Evolutionary conservation across 306 rosid genomes (phyloP), one percentile per base, ranked within the genome.

Genomic region (Alnus rubra): DNA sequence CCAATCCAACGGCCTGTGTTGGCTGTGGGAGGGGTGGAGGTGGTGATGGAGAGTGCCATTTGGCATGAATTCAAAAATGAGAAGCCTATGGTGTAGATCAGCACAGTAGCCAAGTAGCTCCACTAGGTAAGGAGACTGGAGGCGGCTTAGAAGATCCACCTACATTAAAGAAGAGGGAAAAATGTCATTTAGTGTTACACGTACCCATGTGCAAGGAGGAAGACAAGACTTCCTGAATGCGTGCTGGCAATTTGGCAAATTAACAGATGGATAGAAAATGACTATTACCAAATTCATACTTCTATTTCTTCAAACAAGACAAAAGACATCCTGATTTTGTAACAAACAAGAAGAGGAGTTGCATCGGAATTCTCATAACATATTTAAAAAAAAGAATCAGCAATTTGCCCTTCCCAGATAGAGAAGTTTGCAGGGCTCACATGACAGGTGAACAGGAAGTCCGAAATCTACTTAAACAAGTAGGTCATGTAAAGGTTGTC

Each of bases 21-120:
- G 80, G 39, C 71, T 76, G 33, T 74, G 74, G 48, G 83, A 11
- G 16, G 86, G 79, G 74, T 93, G 97, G 2, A 93, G 97, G 77
- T 90, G 92, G 81, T 79, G 82, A 42, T 89, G 94, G 30, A 96
- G 97, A 28, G 93, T 89, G 0, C 97, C 97, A 76, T 85, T 85
- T 47, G 88, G 92, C 94, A 93, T 87, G 84, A 81, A 84, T 78
- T 93, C 96, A 84, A 90, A 93, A 70, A 96, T 79, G 9, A 96
- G 80, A 37, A 96, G 89, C 88, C 98, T 88, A 69, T 96, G 97
- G 79, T 89, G 86, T 78, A 93, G 97, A 84, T 96, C 99, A 50
- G 98, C 99, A 75, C 98, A 96, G 74, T 96, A 93, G 86, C 99
- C 99, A 48, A 96, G 90, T 64, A 96, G 77, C 83, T 88, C 93